Evolutionary conservation across 305 asterid species (phyloP).

Genomic region (Fraxinus floribunda): DNA sequence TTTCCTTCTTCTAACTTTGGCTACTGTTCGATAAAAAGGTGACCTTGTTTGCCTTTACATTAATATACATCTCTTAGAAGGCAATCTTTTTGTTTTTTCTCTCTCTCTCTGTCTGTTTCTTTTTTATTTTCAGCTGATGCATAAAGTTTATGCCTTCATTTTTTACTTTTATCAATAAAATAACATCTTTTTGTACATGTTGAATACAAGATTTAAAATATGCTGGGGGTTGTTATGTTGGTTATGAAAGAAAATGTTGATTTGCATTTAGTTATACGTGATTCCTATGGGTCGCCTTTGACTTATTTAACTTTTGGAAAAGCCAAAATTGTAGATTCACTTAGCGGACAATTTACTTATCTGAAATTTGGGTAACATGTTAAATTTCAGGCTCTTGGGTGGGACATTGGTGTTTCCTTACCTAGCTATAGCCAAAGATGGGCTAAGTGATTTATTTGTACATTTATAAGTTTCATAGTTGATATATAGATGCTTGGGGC

Average conservation of each 20-base stretch:
- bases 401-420: conserved; percentile 4
- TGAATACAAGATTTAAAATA: conserved; percentile 3
- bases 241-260: background rate
- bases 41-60: background rate
- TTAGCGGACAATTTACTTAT: background rate
- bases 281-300: background rate
- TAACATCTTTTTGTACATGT: conserved; percentile 11
- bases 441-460: background rate
- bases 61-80: background rate
- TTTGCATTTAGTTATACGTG: background rate
- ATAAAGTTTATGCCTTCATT: background rate
- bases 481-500: background rate
- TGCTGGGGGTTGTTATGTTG: background rate
- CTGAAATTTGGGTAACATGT: background rate
- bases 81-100: background rate
- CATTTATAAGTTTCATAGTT: background rate
- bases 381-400: background rate
- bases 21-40: conserved; percentile 3
- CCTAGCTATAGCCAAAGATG: background rate
- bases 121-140: background rate
- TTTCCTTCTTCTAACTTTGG: background rate
- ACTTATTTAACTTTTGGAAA: background rate
- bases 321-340: background rate
- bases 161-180: background rate
- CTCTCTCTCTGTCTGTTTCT: background rate